Evolutionary conservation across 2,329 filamentous ascomycete genomes (phyloP).

Genomic region (Claviceps digitariae): DNA sequence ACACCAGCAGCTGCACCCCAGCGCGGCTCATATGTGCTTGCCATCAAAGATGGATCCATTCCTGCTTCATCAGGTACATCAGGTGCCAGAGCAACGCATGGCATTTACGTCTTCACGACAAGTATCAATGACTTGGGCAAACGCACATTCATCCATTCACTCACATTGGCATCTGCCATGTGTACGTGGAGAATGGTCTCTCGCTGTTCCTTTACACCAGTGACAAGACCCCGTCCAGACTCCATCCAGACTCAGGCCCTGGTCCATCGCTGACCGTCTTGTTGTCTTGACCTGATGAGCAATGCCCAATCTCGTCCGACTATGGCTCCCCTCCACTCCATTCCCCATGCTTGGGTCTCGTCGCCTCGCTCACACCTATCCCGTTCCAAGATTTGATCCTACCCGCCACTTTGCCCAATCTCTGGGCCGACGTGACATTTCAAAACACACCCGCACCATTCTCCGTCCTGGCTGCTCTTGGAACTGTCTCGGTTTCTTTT

Average conservation of each 20-base stretch:
- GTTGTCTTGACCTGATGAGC: slow-evolving; percentile 3
- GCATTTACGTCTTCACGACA: not conserved
- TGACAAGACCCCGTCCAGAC: too few species aligned
- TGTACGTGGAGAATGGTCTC: not conserved
- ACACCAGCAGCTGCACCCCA: slow-evolving; percentile 4
- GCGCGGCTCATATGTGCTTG: not conserved
- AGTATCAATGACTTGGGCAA: not conserved
- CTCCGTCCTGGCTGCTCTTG: not conserved
- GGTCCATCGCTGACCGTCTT: slow-evolving; percentile 4
- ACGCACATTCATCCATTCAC: not conserved
- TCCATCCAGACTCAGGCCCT: not conserved
- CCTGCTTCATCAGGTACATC: not conserved
- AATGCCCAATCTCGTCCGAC: slow-evolving; percentile 6
- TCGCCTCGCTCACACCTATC: slow-evolving; percentile 2
- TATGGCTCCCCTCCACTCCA: not conserved
- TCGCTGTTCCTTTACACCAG: not conserved
- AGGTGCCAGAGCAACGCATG: not conserved
- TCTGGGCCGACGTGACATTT: slow-evolving; percentile 1
- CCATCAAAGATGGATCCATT: not conserved
- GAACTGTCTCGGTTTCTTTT: not conserved
- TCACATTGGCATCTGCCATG: not conserved
- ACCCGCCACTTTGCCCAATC: slow-evolving; percentile 4
- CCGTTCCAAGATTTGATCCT: slow-evolving; percentile 9
- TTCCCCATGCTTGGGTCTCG: slow-evolving; percentile 1
- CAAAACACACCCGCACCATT: slow-evolving; percentile 3